Percentiles rank a stretch among this genome's conserved stretches.
phyloP scores from a whole-genome alignment of 176 grass and related monocot species.

The Oryza punctata region DNA sequence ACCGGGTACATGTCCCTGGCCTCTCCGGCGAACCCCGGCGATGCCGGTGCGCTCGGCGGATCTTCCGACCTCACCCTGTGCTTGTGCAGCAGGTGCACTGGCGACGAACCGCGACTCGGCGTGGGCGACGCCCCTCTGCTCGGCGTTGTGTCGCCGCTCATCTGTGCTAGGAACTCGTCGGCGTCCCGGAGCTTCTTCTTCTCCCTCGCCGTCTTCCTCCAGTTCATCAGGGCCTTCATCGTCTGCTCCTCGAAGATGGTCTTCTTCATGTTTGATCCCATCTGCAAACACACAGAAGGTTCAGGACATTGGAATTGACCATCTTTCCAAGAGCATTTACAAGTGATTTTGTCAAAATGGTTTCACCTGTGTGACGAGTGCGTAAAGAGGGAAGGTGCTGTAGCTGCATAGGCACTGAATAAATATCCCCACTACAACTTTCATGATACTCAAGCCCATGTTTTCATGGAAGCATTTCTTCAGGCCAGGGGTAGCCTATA shows the following conservation, averaged over 20 bases:
- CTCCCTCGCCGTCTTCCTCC: constrained; percentile 58
- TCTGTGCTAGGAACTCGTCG: not conserved
- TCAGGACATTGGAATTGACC: not conserved
- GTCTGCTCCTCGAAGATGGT: constrained; percentile 92
- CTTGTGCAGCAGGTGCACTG: constrained; percentile 60
- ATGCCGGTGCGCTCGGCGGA: constrained; percentile 25
- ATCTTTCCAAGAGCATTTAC: not conserved
- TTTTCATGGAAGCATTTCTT: constrained; percentile 55
- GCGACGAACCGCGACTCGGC: constrained; percentile 36
- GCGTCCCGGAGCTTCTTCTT: constrained; percentile 49
- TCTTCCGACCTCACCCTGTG: constrained; percentile 31
- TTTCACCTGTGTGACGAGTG: constrained; percentile 84
- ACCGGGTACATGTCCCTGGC: constrained; percentile 41
- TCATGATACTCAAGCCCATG: constrained; percentile 44
- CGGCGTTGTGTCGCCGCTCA: constrained; percentile 42
- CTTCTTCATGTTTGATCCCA: constrained; percentile 95
- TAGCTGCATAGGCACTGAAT: constrained; percentile 92
- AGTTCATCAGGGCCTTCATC: constrained; percentile 69
- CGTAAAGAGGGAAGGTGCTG: constrained; percentile 92
- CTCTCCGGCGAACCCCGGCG: constrained; percentile 23
- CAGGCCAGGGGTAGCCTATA: constrained; percentile 56
- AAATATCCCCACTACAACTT: constrained; percentile 51
- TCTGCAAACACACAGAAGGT: constrained; percentile 41
- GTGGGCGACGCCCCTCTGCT: constrained; percentile 38
- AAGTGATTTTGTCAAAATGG: not conserved